Evolutionary conservation across 257 asterid genomes (phyloP).

Genomic region (Plantago major): DNA sequence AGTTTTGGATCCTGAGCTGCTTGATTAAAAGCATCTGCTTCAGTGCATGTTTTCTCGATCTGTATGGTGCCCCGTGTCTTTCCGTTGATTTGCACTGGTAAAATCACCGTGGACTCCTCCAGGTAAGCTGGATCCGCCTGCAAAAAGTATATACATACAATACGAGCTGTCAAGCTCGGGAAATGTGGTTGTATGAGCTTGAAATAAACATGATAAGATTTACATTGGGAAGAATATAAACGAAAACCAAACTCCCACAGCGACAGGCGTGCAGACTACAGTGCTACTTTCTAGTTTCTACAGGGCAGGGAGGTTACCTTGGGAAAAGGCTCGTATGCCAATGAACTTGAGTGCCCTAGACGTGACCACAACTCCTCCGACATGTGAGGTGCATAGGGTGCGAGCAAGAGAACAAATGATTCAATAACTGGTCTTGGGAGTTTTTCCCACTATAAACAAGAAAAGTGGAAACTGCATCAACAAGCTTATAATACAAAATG

Average conservation of each 20-base stretch:
- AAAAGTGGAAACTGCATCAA: conserved; percentile 10
- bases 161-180: background rate
- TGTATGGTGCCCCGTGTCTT: conserved; percentile 92
- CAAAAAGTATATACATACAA: conserved; percentile 14
- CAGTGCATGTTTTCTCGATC: conserved; percentile 70
- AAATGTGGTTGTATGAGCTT: too few species aligned
- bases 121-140: conserved; percentile 80
- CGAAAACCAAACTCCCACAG: background rate
- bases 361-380: conserved; percentile 97
- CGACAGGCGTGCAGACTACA: too few species aligned
- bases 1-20: conserved; percentile 72
- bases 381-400: conserved; percentile 98
- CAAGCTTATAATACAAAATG: background rate
- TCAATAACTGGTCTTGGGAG: conserved; percentile 66
- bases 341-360: conserved; percentile 64
- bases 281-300: too few species aligned
- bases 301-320: conserved; percentile 34
- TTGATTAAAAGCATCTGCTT: conserved; percentile 67
- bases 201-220: too few species aligned
- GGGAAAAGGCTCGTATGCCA: conserved; percentile 82
- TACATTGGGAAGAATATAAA: background rate
- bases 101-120: conserved; percentile 56
- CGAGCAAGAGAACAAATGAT: conserved; percentile 70
- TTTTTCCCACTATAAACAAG: conserved; percentile 75
- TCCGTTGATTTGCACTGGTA: conserved; percentile 92